Evolutionary conservation across 345 rosid genomes (phyloP).

Genomic region (Laguncularia racemosa): DNA sequence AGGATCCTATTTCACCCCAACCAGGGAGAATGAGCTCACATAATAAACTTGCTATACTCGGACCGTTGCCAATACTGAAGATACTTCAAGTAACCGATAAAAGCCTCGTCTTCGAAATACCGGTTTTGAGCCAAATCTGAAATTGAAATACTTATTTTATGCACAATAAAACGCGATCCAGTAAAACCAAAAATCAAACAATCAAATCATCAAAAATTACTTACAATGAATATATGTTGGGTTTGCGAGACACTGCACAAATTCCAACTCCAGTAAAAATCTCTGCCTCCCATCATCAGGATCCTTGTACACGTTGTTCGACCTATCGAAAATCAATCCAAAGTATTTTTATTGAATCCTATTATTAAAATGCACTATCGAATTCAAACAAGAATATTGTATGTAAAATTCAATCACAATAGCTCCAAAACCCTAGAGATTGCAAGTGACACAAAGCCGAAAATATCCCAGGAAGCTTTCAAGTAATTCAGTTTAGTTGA

Average conservation of each 20-base stretch:
- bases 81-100: conserved; percentile 92
- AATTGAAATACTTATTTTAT: conserved; percentile 11
- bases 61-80: conserved; percentile 97
- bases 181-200: background rate
- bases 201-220: conserved; percentile 6
- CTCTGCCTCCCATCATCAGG: conserved; percentile 88
- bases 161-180: background rate
- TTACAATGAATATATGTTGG: conserved; percentile 95
- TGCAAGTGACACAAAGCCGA: no score
- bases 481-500: no score
- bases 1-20: background rate
- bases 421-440: no score
- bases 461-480: no score
- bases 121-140: conserved; percentile 98
- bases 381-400: no score
- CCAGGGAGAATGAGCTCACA: conserved; percentile 39
- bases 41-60: conserved; percentile 79
- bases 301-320: conserved; percentile 62
- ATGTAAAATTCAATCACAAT: no score
- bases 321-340: conserved; percentile 19
- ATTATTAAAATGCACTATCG: no score
- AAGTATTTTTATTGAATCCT: no score
- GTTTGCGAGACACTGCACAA: conserved; percentile 90
- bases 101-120: conserved; percentile 94
- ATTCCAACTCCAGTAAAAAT: conserved; percentile 84